Percentiles rank a stretch among this genome's conserved stretches.
These are phyloP conservation scores for Nothophytophthora sp. DNA, from an alignment of 352 stramenopile species.

Conservation along the genomic window DNA sequence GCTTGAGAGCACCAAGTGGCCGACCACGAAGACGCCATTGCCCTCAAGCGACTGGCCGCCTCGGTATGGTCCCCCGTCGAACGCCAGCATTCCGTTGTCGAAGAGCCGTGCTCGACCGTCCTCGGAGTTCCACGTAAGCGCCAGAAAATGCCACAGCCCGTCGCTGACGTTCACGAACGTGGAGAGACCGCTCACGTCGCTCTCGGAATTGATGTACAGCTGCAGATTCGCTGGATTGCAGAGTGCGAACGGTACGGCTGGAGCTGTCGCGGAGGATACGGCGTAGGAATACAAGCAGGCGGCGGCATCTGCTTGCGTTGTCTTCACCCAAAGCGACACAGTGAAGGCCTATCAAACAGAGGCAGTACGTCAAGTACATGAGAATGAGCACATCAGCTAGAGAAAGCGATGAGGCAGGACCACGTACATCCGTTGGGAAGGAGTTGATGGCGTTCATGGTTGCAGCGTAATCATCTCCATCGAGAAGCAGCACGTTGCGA, in stretches of 20 bases:
- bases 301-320: constrained; percentile 17
- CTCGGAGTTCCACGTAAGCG: constrained; percentile 50
- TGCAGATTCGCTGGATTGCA: constrained; percentile 68
- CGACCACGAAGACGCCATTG: constrained; percentile 46
- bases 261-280: background rate
- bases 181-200: constrained; percentile 21
- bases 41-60: constrained; percentile 23
- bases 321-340: constrained; percentile 68
- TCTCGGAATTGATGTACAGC: constrained; percentile 43
- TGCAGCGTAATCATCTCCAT: constrained; percentile 40
- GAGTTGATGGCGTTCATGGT: constrained; percentile 26
- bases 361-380: background rate
- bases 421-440: constrained; percentile 50
- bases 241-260: constrained; percentile 40
- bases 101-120: constrained; percentile 58
- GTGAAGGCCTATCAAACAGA: constrained; percentile 42
- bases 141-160: constrained; percentile 70
- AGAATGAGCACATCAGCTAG: background rate
- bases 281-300: constrained; percentile 60
- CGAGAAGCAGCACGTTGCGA: constrained; percentile 41
- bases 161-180: constrained; percentile 73
- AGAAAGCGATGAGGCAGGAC: no score
- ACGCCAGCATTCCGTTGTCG: constrained; percentile 72
- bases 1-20: constrained; percentile 36
- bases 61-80: constrained; percentile 67